Evolutionary conservation across 1,139 yeast genomes (phyloP).

Genomic region (Suhomyces maxii): DNA sequence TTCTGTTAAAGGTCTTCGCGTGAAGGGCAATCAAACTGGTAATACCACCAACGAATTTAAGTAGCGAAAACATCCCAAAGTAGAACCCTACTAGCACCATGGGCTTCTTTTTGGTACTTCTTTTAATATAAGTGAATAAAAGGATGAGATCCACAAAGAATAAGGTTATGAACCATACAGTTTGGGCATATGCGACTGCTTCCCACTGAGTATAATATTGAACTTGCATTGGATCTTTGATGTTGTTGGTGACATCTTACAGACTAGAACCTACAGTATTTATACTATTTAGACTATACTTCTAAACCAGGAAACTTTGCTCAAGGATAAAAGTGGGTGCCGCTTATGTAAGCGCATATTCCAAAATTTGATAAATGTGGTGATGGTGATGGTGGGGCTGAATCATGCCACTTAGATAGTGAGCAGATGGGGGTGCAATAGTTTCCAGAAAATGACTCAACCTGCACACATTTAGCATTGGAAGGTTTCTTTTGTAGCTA

Average conservation of each 20-base stretch:
- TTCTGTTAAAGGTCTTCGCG: conserved; percentile 5
- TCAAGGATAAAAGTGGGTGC: background rate
- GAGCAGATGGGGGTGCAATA: no score
- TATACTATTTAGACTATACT: background rate
- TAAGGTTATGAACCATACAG: conserved; percentile 15
- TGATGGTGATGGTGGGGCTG: no score
- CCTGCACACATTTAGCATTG: no score
- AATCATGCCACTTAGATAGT: no score
- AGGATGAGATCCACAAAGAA: conserved; percentile 5
- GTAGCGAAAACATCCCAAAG: conserved; percentile 14
- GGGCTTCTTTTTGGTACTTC: conserved; percentile 1
- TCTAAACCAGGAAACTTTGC: background rate
- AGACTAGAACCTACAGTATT: background rate
- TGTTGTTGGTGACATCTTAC: no score
- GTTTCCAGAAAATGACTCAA: no score
- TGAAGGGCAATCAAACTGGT: conserved; percentile 15
- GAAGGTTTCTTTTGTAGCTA: no score
- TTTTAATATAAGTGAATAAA: background rate
- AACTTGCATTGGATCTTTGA: conserved; percentile 7
- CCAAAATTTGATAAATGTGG: background rate
- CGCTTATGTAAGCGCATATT: background rate
- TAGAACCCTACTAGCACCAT: conserved; percentile 6
- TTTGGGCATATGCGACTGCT: conserved; percentile 18
- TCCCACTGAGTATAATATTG: conserved; percentile 16
- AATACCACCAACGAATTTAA: conserved; percentile 22